Conservation (phyloP, 495 filamentous ascomycete genomes). For the Aspergillus indologenus region DNA sequence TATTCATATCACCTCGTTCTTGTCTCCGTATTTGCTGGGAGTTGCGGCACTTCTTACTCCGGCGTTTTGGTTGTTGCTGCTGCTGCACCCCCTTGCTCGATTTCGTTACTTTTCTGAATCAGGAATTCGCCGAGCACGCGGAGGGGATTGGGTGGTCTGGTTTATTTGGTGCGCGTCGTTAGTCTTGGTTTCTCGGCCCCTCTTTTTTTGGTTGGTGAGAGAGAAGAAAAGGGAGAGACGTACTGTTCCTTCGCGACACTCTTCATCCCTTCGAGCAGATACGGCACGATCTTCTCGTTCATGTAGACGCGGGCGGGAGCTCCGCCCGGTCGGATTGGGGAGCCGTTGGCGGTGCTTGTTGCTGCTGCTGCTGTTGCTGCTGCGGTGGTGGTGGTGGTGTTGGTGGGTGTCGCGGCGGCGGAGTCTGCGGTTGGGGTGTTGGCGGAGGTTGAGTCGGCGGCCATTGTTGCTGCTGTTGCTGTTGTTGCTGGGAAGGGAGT, state of each 20-base stretch:
- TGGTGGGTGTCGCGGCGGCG: slow-evolving; percentile 37
- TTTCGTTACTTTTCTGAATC: slow-evolving; percentile 73
- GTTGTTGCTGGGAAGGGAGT: slow-evolving; percentile 5
- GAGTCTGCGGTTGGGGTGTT: slow-evolving; percentile 40
- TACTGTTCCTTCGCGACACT: slow-evolving; percentile 77
- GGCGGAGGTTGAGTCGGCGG: slow-evolving; percentile 21
- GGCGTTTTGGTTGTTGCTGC: slow-evolving; percentile 13
- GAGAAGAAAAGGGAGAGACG: slow-evolving; percentile 32
- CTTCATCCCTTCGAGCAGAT: slow-evolving; percentile 91
- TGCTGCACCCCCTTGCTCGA: slow-evolving; percentile 44
- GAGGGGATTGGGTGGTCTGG: slow-evolving; percentile 74
- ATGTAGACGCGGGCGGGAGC: slow-evolving; percentile 85
- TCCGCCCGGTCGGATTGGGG: slow-evolving; percentile 60
- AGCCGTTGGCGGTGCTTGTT: slow-evolving; percentile 3
- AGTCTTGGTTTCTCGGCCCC: too few relatives aligned
- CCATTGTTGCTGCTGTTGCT: slow-evolving; percentile 1
- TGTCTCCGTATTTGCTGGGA: too few relatives aligned
- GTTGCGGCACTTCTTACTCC: slow-evolving; percentile 19
- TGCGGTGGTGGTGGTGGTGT: slow-evolving; percentile 35
- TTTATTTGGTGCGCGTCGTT: not conserved
- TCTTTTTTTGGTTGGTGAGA: too few relatives aligned
- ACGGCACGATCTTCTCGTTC: slow-evolving; percentile 81
- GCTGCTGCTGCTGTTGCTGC: slow-evolving; percentile 7
- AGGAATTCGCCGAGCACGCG: slow-evolving; percentile 84
- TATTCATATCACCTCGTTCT: too few relatives aligned